A percentile compares a stretch with the other conserved stretches of the same genome.
Evolutionary conservation across 108 stramenopile species (phyloP).

Genomic region (Bacterosira constricta): DNA sequence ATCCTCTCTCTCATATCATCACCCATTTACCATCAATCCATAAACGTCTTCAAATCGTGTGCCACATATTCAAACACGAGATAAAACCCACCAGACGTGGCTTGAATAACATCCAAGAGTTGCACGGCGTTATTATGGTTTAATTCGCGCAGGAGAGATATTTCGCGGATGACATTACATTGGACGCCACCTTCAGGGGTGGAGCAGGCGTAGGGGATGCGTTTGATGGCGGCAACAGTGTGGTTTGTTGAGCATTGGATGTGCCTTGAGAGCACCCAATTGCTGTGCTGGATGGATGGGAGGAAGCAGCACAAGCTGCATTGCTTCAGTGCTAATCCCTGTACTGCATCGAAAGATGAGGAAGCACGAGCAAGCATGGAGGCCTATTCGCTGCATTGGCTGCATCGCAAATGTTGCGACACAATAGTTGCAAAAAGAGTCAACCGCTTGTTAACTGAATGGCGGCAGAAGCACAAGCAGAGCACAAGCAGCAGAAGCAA

Average conservation of each 20-base stretch:
- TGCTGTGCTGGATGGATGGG: too few species aligned
- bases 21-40: slow-evolving; percentile 74
- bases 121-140: slow-evolving; percentile 86
- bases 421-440: too few species aligned
- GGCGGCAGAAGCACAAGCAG: too few species aligned
- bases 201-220: slow-evolving; percentile 85
- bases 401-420: too few species aligned
- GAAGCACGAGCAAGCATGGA: too few species aligned
- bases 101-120: slow-evolving; percentile 80
- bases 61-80: slow-evolving; percentile 89
- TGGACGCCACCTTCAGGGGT: slow-evolving; percentile 91
- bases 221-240: slow-evolving; percentile 90
- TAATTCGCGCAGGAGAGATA: slow-evolving; percentile 82
- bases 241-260: slow-evolving; percentile 78
- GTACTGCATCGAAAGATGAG: too few species aligned
- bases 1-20: slow-evolving; percentile 81
- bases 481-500: too few species aligned
- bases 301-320: too few species aligned
- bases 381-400: too few species aligned
- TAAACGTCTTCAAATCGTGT: slow-evolving; percentile 84
- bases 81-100: slow-evolving; percentile 79
- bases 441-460: too few species aligned
- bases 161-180: slow-evolving; percentile 92
- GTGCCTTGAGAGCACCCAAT: too few species aligned
- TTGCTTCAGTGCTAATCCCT: too few species aligned